Evolutionary conservation across 371 early-diverging fungal genomes (phyloP).

Genomic region (Mortierella sp.): DNA sequence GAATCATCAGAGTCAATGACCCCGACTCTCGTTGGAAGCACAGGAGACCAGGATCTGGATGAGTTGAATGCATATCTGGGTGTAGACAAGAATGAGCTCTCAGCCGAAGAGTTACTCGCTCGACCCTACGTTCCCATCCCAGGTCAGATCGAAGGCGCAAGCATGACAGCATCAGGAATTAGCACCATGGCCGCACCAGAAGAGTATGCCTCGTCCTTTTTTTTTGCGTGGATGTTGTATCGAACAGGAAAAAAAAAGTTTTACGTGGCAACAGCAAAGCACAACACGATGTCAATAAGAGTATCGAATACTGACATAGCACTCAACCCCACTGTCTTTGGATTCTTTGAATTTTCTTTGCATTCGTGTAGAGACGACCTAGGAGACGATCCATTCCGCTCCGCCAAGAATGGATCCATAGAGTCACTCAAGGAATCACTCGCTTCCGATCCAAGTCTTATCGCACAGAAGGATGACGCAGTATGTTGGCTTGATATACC

Average conservation of each 20-base stretch:
- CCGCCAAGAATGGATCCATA: slow-evolving; percentile 31
- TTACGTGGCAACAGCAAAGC: not conserved
- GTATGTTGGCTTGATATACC: no score
- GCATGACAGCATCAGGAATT: slow-evolving; percentile 45
- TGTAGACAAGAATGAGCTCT: slow-evolving; percentile 44
- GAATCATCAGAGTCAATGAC: no score
- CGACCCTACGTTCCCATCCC: slow-evolving; percentile 42
- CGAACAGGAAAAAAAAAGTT: no score
- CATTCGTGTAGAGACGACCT: not conserved
- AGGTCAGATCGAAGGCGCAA: slow-evolving; percentile 11
- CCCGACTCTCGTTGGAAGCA: not conserved
- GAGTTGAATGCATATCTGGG: slow-evolving; percentile 48
- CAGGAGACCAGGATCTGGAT: slow-evolving; percentile 47
- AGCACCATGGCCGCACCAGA: slow-evolving; percentile 25
- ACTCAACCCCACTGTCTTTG: not conserved
- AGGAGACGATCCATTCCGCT: slow-evolving; percentile 26
- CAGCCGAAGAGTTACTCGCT: slow-evolving; percentile 46
- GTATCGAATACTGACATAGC: not conserved
- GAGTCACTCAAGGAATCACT: slow-evolving; percentile 18
- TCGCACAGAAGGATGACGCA: slow-evolving; percentile 28
- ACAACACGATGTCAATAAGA: not conserved
- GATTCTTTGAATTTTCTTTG: not conserved
- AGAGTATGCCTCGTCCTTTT: slow-evolving; percentile 17
- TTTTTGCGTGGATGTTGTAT: not conserved
- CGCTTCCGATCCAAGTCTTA: slow-evolving; percentile 16